Evolutionary conservation across 1,284 basidiomycete genomes (phyloP), one percentile per base, ranked within the genome.

Genomic region (Austroboletus olivaceoglutinosus): DNA sequence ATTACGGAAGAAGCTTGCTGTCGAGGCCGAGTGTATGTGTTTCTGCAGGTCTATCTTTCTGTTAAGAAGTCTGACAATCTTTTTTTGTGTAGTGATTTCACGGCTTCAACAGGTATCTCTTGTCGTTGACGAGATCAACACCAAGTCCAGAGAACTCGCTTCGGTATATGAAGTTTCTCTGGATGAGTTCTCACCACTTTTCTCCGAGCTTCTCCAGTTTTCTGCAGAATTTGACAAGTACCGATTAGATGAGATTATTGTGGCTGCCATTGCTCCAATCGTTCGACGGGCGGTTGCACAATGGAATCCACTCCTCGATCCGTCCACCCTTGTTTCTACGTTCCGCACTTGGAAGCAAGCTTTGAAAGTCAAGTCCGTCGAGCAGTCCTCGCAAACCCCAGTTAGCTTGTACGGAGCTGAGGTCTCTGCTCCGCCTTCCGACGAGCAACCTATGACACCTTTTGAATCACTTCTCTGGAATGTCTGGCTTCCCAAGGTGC

Each of bases 401-500:
- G 70, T 87, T 2, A 81, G 84, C 57, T 57, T 82, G 3, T 86
- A 82, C 64, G 86, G 85, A 18, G 68, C 72, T 16, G 71, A 67
- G 47, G 70, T 72, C 1, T 58, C 70, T 13, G 52, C 62, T 5
- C 55, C 67, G 9, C 47, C 68, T 53, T 39, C 53, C 39, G 31
- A 80, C 42, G 80, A 84, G 54, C 74, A 73, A 55, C 76, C 76
- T 1, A 99, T 99, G 97, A 94, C 94, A 6, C 88, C 97, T 0
- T 99, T 91, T 69, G 96, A 99, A 67, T 90, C 88, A 50, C 75
- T 99, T 19, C 72, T 99, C 16, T 99, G 96, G 95, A 90, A 89
- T 55, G 76, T 89, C 8, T 99, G 95, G 96, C 75, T 99, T 22
- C 97, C 97, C 0, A 89, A 83, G 69, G 86, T 99, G n/a, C 85